Evolutionary conservation across 1,139 yeast genomes (phyloP), one percentile per base, ranked within the genome.

Genomic region (Magnusiomyces ingens): DNA sequence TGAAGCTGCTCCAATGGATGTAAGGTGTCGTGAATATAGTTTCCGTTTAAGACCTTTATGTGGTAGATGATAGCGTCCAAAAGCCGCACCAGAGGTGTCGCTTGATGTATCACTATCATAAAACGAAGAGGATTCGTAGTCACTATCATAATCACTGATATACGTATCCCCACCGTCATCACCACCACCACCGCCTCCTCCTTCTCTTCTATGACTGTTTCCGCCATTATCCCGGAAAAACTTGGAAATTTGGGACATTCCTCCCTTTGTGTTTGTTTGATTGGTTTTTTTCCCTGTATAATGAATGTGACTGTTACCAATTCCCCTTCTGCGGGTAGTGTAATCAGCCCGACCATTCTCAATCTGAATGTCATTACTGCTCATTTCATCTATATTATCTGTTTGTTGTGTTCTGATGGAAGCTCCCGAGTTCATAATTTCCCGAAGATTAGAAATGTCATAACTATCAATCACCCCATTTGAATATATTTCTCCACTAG

Each of bases 1-100:
- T 0, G 93, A 94, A 1, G 94, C 93, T 45, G 89, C 74, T 0
- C 95, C 87, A 49, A 88, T 83, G 82, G 86, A 84, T 64, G 85
- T 90, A 21, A 87, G 71, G 66, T 88, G 95, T 35, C 94, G 72
- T 11, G 84, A 80, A 56, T 78, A 78, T 37, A 87, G 71, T 57
- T 79, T 80, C 55, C 95, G 73, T 58, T 82, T 60, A 3, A 64
- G 55, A 12, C 52, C 57, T 21, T 37, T 32, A 18, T 38, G 38
- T 5, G 55, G 55, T 12, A 48, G 29, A 10, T 22, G 17, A 26
- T 22, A 22, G 22, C 19, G 19, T 17, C 17, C 17, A 44, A 22
- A 44, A 19, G 19, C 21, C n/a, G 19, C 35, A 15, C 37, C 35
- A 19, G 19, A 18, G n/a, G 26, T 32, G 12, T 41, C 40, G 17